Evolutionary conservation across 192 early-diverging fungal genomes (phyloP), one percentile per base, ranked within the genome.

Genomic region (Podila clonocystis): DNA sequence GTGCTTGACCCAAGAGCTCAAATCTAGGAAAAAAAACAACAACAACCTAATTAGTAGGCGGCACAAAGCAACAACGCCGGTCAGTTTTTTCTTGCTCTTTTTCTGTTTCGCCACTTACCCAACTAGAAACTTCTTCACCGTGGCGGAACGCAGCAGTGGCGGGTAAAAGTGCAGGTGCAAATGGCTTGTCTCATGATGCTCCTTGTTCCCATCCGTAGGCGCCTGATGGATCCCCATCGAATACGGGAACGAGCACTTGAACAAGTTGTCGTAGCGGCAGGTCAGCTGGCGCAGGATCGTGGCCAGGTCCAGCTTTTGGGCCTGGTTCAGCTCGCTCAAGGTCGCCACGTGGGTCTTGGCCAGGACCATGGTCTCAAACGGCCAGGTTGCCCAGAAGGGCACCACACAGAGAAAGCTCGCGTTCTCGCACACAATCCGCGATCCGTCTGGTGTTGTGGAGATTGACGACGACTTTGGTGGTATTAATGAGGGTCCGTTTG

Each of bases 381-480:
- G 97, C 97, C 97, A 99, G 12, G 93, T 87, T 0, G 96, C 97
- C 97, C 97, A 99, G 85, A 96, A 99, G 15, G 97, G 97, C 1
- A 97, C 95, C 0, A 98, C 67, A 11, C 89, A 93, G 34, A 95
- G 68, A 71, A 97, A 99, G 1, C 89, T 88, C 28, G 87, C 87
- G 77, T 97, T 97, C 78, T 94, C 89, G 63, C 89, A 87, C 6
- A 99, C 91, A 30, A 96, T 68, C 28, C 97, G 89, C 12, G 89
- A 84, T 7, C 87, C 75, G 36, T 90, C 82, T 12, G 71, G 57
- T 20, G 68, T 75, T 45, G 84, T 84, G 20, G 36, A 9, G n/a
- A 38, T 22, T 26, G 58, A 22, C 8, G 67, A 24, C 0, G 52
- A 58, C 52, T 22, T 31, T 67, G 65, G n/a, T 20, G 50, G 64